Percentiles rank a stretch among this genome's conserved stretches.
These are phyloP conservation scores for Boletales sp. DNA, from an alignment of 768 basidiomycete genomes.

Conservation along the genomic window DNA sequence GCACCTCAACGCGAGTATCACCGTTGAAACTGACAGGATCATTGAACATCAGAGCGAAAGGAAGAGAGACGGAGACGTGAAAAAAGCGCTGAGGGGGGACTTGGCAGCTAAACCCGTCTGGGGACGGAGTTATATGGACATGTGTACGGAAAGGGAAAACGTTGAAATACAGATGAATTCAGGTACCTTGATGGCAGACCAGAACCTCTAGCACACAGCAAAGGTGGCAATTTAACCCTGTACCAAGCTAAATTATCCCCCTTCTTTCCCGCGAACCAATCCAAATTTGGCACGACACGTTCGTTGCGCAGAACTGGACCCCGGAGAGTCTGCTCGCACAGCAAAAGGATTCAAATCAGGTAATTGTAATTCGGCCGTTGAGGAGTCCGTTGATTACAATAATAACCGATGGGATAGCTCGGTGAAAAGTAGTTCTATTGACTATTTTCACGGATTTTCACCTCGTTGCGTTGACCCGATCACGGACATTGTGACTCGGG, in stretches of 20 bases:
- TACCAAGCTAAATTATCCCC: conserved; percentile 2
- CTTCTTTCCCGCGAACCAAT: conserved; percentile 12
- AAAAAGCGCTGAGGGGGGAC: conserved; percentile 2
- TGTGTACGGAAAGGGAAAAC: conserved; percentile 2
- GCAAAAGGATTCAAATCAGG: not conserved
- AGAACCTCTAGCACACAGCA: conserved; percentile 10
- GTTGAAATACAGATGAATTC: not conserved
- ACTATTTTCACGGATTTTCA: too few species aligned
- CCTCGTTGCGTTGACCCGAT: too few species aligned
- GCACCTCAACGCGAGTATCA: conserved; percentile 29
- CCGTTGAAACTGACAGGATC: conserved; percentile 27
- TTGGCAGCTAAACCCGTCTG: not conserved
- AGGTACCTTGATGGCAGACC: conserved; percentile 10
- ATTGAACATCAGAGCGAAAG: conserved; percentile 15
- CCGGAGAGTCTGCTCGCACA: not conserved
- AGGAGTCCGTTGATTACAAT: too few species aligned
- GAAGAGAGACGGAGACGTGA: not conserved
- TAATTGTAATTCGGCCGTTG: too few species aligned
- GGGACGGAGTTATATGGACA: conserved; percentile 11
- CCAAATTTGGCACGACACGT: conserved; percentile 6
- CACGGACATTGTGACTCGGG: too few species aligned
- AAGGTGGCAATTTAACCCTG: conserved; percentile 2
- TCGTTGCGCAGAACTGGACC: conserved; percentile 2
- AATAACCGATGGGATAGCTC: too few species aligned
- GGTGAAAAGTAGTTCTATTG: too few species aligned